Base-by-base conservation (phyloP, 768 basidiomycete genomes). In the Cantharellus anzutake region DNA sequence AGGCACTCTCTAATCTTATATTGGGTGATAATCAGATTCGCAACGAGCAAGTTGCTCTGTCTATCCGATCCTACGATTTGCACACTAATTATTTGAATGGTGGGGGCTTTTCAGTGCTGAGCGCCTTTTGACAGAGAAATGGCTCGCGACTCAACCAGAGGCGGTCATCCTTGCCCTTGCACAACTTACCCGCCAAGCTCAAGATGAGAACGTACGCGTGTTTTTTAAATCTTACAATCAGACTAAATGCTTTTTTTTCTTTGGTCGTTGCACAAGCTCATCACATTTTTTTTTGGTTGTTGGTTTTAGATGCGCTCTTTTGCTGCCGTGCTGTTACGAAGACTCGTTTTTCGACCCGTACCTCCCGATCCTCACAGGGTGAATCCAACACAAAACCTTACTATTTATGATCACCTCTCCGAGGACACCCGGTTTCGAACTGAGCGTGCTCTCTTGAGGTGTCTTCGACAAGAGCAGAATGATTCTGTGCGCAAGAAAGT, bases 1-100 rank as follows among this genome's bases (percentile, higher is more conserved):
- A 89, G 71, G 86, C 88, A 62, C 79, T 90, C 48, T 83, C 84
- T 5, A 89, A 90, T 70, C 79, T 89, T 20, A 83, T 89, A 3
- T 73, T 86, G 44, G 87, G 85, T 3, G 86, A 90, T 69, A 90
- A 90, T 70, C 79, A 82, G 59, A 85, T 90, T 57, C 80, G 86
- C 16, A 73, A 82, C 64, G 83, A 76, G 86, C 84, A 65, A 29
- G 68, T 61, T 4, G 29, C 3, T 16, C 48, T 5, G 5, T 55
- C 38, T 11, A 37, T 55, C 14, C 35, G 35, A 11, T 11, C 52
- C 52, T 37, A 55, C 3, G 2, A 37, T 53, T 5, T 48, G 16
- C 37, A 35, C 39, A 38, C 42, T 1, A 50, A n/a, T 37, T 56
- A 3, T 37, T 40, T 38, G 34, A 51, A 2, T 39, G 5, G 41